These are phyloP conservation scores for Chaetomiaceae sp. DNA, from an alignment of 2,329 filamentous ascomycete genomes.

Conservation along the genomic window DNA sequence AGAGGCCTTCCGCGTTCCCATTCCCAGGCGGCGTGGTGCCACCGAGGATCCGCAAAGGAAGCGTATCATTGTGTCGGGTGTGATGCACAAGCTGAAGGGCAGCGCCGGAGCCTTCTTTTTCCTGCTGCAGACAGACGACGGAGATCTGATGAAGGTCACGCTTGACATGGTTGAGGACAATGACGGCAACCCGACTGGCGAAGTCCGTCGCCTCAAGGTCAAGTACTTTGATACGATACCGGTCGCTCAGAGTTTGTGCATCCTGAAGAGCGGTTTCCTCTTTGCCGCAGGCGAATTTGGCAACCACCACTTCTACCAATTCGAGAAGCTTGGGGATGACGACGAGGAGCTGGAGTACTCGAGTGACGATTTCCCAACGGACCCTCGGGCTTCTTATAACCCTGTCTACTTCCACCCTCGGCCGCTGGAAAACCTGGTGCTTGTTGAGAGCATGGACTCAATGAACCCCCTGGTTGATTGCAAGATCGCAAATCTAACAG, in stretches of 20 bases:
- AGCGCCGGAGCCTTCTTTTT: conserved; percentile 90
- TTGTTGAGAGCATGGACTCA: conserved; percentile 80
- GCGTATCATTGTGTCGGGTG: conserved; percentile 78
- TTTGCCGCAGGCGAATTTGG: conserved; percentile 91
- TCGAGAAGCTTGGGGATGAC: conserved; percentile 94
- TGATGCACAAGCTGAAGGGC: conserved; percentile 94
- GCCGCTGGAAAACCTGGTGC: conserved; percentile 71
- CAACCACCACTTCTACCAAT: conserved; percentile 93
- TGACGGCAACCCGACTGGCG: conserved; percentile 70
- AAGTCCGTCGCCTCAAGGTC: conserved; percentile 80
- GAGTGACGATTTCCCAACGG: conserved; percentile 76
- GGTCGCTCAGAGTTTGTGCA: conserved; percentile 79
- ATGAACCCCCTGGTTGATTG: conserved; percentile 90
- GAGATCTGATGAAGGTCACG: conserved; percentile 95
- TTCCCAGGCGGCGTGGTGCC: conserved; percentile 79
- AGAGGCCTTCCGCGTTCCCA: conserved; percentile 79
- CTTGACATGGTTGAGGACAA: conserved; percentile 85
- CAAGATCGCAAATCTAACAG: conserved; percentile 83
- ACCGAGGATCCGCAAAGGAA: conserved; percentile 92
- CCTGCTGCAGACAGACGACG: conserved; percentile 90
- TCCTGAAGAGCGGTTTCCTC: conserved; percentile 91
- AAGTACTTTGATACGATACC: conserved; percentile 98
- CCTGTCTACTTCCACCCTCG: conserved; percentile 84
- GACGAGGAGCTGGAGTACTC: conserved; percentile 83
- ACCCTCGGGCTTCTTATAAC: conserved; percentile 65